Conservation (phyloP, 306 rosid species). For the Erythrophleum fordii region DNA sequence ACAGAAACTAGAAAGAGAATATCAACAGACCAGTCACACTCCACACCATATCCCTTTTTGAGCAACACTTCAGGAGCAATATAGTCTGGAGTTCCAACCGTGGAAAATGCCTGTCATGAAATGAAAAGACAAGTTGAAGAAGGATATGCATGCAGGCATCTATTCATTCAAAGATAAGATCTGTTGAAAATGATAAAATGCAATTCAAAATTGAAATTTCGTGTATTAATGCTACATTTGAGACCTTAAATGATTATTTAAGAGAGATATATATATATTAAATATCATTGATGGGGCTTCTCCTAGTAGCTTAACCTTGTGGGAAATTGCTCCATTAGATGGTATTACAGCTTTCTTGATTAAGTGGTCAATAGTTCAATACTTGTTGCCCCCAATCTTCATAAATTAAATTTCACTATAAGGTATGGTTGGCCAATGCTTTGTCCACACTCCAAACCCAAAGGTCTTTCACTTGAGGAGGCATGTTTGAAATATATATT, state of each 20-base stretch:
- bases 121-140: constrained; percentile 35
- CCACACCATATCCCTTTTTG: constrained; percentile 87
- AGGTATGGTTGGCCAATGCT: neutral
- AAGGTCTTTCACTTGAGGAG: neutral
- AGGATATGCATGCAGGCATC: constrained; percentile 29
- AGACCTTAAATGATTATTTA: constrained; percentile 20
- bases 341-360: neutral
- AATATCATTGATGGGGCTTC: neutral
- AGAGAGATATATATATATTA: neutral
- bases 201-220: constrained; percentile 18
- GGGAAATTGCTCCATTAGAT: neutral
- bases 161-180: neutral
- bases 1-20: constrained; percentile 25
- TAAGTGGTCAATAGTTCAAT: neutral
- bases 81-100: constrained; percentile 94
- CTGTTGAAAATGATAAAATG: constrained; percentile 11
- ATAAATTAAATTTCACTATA: neutral
- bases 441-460: neutral
- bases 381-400: neutral
- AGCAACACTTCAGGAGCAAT: constrained; percentile 91
- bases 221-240: constrained; percentile 10
- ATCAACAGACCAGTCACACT: constrained; percentile 83
- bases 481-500: neutral
- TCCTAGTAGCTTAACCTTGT: neutral
- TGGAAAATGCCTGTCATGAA: constrained; percentile 81